A percentile compares a stretch with the other conserved stretches of the same genome.
Conservation (phyloP, 768 basidiomycete genomes). For the Termitomyces sp. region DNA sequence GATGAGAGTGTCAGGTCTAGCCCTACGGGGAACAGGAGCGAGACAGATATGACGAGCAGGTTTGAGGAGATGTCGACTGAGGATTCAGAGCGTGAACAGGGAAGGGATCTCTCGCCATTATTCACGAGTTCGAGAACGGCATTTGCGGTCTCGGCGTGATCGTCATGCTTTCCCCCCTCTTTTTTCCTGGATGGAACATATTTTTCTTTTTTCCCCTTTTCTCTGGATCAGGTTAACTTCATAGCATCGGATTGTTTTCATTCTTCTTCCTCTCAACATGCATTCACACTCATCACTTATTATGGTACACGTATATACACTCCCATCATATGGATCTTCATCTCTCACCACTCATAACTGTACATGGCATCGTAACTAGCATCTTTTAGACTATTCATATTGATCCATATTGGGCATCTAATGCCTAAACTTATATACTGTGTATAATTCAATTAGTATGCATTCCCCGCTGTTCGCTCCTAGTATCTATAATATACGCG, state of each 20-base stretch:
- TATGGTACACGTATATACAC: background rate
- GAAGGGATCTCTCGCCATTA: background rate
- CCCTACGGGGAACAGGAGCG: slow-evolving; percentile 5
- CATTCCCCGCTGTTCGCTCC: background rate
- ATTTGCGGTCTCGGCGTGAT: background rate
- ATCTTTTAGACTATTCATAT: background rate
- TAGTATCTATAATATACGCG: no score
- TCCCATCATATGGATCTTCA: background rate
- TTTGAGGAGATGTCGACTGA: slow-evolving; percentile 7
- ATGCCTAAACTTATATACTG: background rate
- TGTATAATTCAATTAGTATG: background rate
- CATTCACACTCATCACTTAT: background rate
- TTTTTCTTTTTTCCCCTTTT: background rate
- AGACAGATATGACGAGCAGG: slow-evolving; percentile 14
- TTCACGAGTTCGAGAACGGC: background rate
- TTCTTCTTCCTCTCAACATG: background rate
- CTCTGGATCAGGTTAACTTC: background rate
- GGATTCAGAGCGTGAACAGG: background rate
- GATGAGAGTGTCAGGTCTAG: slow-evolving; percentile 51
- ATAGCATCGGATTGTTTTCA: background rate
- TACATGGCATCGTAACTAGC: background rate
- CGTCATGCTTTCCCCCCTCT: no score
- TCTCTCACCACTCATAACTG: background rate
- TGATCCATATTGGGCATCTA: background rate
- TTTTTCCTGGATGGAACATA: background rate